Conservation (phyloP, 176 grass and related monocot genomes). For the Tillandsia fasciculata region DNA sequence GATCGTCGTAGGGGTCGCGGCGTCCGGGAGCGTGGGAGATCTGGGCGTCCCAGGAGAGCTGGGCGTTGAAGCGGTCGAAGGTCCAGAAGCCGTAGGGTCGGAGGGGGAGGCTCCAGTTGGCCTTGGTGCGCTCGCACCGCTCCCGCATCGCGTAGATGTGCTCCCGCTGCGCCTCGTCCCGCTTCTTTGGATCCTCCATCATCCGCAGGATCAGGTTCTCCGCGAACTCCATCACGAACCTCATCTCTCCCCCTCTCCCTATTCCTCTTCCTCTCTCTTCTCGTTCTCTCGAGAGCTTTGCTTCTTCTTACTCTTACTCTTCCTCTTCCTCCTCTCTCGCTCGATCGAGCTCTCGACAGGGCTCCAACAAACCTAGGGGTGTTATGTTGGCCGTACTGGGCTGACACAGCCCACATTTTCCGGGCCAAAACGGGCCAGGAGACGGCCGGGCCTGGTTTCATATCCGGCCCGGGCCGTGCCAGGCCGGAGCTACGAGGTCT, state of each 20-base stretch:
- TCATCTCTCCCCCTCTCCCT: conserved; percentile 29
- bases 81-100: conserved; percentile 94
- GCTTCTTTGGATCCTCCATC: conserved; percentile 73
- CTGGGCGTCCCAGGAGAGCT: conserved; percentile 66
- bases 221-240: conserved; percentile 94
- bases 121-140: conserved; percentile 75
- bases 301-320: not conserved
- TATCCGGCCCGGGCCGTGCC: too few species aligned
- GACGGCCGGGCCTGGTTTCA: too few species aligned
- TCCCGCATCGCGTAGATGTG: conserved; percentile 77
- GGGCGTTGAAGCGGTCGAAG: conserved; percentile 89
- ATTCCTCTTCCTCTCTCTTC: not conserved
- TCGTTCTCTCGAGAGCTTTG: not conserved
- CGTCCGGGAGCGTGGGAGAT: conserved; percentile 76
- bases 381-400: too few species aligned
- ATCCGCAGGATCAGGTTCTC: conserved; percentile 89
- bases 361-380: not conserved
- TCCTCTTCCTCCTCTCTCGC: not conserved
- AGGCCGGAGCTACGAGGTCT: too few species aligned
- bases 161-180: conserved; percentile 73
- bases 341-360: not conserved
- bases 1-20: conserved; percentile 92
- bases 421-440: too few species aligned
- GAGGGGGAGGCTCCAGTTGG: conserved; percentile 70
- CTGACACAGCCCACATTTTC: too few species aligned